Conservation (phyloP, 2,329 filamentous ascomycete genomes). For the Bipolaris bicolor region DNA sequence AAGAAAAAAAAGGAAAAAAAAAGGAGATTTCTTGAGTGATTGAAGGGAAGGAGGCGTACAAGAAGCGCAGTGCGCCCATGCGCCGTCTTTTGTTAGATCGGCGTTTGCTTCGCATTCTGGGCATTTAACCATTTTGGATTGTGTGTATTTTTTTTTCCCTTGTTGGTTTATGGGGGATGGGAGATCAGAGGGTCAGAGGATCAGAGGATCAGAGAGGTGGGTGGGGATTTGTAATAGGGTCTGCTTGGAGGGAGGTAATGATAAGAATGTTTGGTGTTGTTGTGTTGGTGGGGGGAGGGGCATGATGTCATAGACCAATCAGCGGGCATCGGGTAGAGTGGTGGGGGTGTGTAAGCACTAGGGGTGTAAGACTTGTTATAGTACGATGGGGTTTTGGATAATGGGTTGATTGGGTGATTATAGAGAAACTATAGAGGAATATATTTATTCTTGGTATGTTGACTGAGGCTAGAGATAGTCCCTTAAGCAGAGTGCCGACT, state of each 20-base stretch:
- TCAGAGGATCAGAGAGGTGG: background rate
- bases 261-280: background rate
- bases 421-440: no score
- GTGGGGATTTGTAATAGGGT: background rate
- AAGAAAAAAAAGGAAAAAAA: background rate
- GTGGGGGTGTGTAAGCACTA: background rate
- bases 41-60: no score
- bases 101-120: conserved; percentile 38
- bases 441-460: no score
- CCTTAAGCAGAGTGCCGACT: no score
- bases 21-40: no score
- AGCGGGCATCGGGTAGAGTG: background rate
- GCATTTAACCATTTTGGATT: conserved; percentile 30
- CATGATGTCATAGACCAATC: conserved; percentile 21
- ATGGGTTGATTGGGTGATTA: no score
- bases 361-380: background rate
- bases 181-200: background rate
- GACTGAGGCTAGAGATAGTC: no score
- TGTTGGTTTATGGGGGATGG: no score
- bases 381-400: no score
- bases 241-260: background rate
- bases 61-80: conserved; percentile 39
- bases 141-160: no score
- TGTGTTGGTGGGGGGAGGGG: conserved; percentile 15
- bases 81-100: conserved; percentile 38